Base-by-base conservation (phyloP, 1,284 basidiomycete species). In the Puccinia triticina region DNA sequence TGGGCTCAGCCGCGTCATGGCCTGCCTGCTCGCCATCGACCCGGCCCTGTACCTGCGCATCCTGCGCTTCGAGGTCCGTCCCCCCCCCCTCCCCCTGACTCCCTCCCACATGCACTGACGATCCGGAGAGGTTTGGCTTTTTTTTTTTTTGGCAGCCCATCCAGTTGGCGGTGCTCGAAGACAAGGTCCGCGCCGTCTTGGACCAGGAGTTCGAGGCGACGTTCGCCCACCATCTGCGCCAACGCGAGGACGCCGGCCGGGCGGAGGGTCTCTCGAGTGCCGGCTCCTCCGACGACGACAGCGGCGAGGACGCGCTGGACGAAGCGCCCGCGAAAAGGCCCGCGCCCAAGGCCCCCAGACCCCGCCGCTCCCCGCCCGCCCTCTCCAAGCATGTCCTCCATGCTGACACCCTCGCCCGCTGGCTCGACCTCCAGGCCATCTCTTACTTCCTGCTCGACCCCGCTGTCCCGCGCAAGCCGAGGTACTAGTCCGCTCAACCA, bases 31-130 rank as follows among this genome's bases (percentile, higher is more conserved):
- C 8, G 40, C 21, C 14, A 34, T 46, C 66, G 77, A 79, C 16
- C 43, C 61, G 0, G 32, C 55, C 26, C 69, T 79, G 23, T 79
- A 79, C 57, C 32, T 79, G 12, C 46, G 59, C n/a, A 69, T 79
- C 32, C 55, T 79, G 66, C 48, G 77, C 53, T 79, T 69, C 55
- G 77, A 79, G 66, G 77, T 79, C 32, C 14, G 77, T 53, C 32
- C 2, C 16, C 26, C 37, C 50, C 16, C 34, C 32, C 29, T 73
- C 40, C 26, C 29, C 14, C 12, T 29, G 14, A 4, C 26, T 59
- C 29, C 16, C 29, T 29, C 57, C 12, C 57, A 26, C 26, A 29
- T 59, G 55, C 57, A 59, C n/a, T 37, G 34, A 43, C 40, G 34
- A 43, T 12, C 12, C 40, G 12, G 40, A 7, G 40, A 43, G n/a